Percentiles rank a stretch among this genome's conserved stretches.
phyloP scores from a whole-genome alignment of 805 yeast genomes.

The Zygotorulaspora chibaensis region DNA sequence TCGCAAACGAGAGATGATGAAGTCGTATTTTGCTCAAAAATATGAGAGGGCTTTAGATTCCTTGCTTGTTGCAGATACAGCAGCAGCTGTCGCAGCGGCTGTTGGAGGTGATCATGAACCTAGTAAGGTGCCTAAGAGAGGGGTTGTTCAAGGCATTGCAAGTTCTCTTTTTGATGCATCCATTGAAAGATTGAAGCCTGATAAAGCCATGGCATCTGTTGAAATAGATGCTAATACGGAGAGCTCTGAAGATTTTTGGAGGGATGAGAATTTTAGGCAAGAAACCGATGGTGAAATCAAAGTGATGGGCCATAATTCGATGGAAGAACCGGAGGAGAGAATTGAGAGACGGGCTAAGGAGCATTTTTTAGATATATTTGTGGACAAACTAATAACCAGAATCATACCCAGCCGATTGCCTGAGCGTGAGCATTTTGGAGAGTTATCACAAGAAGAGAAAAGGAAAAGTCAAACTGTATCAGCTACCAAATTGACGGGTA shows the following conservation, averaged over 20 bases:
- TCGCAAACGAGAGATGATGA: slow-evolving; percentile 19
- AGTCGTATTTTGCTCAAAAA: slow-evolving; percentile 22
- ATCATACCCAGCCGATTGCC: slow-evolving; percentile 47
- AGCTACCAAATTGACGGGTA: slow-evolving; percentile 49
- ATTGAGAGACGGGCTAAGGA: slow-evolving; percentile 21
- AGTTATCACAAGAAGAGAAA: slow-evolving; percentile 20
- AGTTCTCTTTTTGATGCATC: slow-evolving; percentile 44
- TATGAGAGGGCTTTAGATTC: slow-evolving; percentile 28
- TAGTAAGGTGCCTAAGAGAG: slow-evolving; percentile 22
- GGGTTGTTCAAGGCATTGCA: slow-evolving; percentile 38
- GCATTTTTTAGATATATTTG: slow-evolving; percentile 56
- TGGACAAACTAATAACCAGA: slow-evolving; percentile 50
- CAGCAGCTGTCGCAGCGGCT: slow-evolving; percentile 14
- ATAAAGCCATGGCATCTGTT: slow-evolving; percentile 1
- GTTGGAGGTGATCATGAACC: slow-evolving; percentile 8
- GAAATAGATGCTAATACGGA: slow-evolving; percentile 15
- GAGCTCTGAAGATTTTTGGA: slow-evolving; percentile 27
- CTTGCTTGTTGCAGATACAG: slow-evolving; percentile 21
- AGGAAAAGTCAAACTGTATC: slow-evolving; percentile 51
- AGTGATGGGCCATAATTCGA: slow-evolving; percentile 3
- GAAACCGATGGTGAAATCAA: slow-evolving; percentile 12
- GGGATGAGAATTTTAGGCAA: slow-evolving; percentile 23
- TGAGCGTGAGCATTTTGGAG: slow-evolving; percentile 41
- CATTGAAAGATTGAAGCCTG: slow-evolving; percentile 35
- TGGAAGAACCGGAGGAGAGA: slow-evolving; percentile 15